A percentile compares a stretch with the other conserved stretches of the same genome.
phyloP scores from a whole-genome alignment of 257 asterid species.

The Striga asiatica region DNA sequence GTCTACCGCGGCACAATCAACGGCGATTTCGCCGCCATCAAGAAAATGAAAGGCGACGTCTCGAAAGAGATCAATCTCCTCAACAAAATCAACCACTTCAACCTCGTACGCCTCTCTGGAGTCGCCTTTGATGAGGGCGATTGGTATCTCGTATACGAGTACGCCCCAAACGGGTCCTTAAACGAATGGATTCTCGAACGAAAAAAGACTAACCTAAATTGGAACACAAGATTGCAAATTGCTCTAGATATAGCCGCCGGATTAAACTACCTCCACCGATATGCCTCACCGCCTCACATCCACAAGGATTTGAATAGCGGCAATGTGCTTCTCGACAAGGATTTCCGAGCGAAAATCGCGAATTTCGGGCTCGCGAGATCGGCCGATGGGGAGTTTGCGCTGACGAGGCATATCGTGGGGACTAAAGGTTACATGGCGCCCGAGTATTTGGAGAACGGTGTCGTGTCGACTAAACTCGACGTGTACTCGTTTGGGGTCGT shows the following conservation, averaged over 20 bases:
- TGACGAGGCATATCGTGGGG: conserved; percentile 90
- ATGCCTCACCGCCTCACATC: conserved; percentile 65
- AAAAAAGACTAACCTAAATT: conserved; percentile 24
- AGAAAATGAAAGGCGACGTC: conserved; percentile 81
- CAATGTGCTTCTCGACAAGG: conserved; percentile 55
- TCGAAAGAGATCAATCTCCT: conserved; percentile 56
- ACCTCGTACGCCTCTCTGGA: conserved; percentile 77
- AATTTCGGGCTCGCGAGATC: conserved; percentile 69
- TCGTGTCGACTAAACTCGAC: conserved; percentile 70
- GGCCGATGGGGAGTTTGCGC: conserved; percentile 49
- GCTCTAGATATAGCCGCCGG: conserved; percentile 70
- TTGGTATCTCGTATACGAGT: conserved; percentile 84
- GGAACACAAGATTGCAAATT: conserved; percentile 64
- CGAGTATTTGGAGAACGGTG: conserved; percentile 81
- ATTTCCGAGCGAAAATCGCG: conserved; percentile 64
- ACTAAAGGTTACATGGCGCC: conserved; percentile 98
- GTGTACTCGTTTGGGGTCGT: conserved; percentile 83
- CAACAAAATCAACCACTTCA: conserved; percentile 81
- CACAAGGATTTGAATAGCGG: conserved; percentile 68
- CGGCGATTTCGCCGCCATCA: conserved; percentile 82
- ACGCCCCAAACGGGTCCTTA: conserved; percentile 60
- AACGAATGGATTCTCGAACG: conserved; percentile 43
- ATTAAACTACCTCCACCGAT: conserved; percentile 71
- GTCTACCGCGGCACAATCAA: conserved; percentile 66
- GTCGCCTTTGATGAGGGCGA: conserved; percentile 61